Evolutionary conservation across 2,329 filamentous ascomycete species (phyloP).

Genomic region (Ophiosphaerella herpotricha): DNA sequence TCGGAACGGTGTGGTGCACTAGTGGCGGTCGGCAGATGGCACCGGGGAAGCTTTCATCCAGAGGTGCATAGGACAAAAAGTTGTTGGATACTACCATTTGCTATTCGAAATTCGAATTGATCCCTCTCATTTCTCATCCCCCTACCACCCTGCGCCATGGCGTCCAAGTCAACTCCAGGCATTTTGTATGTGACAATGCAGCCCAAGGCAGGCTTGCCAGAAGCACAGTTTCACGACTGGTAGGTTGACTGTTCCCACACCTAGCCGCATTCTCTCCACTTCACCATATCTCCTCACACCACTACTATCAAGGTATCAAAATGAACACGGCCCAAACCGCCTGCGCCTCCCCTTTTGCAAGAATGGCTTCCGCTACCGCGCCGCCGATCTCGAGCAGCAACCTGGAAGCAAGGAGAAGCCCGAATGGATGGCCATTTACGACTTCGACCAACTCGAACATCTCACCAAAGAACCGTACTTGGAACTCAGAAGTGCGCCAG

Average conservation of each 20-base stretch:
- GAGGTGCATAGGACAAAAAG: conserved; percentile 2
- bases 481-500: conserved; percentile 61
- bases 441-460: conserved; percentile 74
- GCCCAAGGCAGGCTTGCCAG: conserved; percentile 67
- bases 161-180: conserved; percentile 58
- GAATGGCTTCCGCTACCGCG: conserved; percentile 80
- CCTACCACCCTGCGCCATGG: conserved; percentile 39
- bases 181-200: conserved; percentile 88
- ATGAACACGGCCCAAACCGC: conserved; percentile 83
- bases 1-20: conserved; percentile 11
- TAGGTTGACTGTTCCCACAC: conserved; percentile 28
- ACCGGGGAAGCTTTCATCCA: conserved; percentile 30
- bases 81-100: no score
- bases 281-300: conserved; percentile 41
- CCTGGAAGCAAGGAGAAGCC: conserved; percentile 55
- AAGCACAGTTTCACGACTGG: conserved; percentile 75
- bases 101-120: no score
- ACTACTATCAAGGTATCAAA: conserved; percentile 66
- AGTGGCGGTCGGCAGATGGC: conserved; percentile 39
- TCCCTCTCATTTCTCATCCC: neutral
- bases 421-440: conserved; percentile 79
- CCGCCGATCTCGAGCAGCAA: conserved; percentile 58
- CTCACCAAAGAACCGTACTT: conserved; percentile 74
- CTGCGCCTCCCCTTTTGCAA: conserved; percentile 74
- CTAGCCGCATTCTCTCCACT: conserved; percentile 24